Base-by-base conservation (phyloP, 2,329 filamentous ascomycete species). In the Talaromyces sp. region DNA sequence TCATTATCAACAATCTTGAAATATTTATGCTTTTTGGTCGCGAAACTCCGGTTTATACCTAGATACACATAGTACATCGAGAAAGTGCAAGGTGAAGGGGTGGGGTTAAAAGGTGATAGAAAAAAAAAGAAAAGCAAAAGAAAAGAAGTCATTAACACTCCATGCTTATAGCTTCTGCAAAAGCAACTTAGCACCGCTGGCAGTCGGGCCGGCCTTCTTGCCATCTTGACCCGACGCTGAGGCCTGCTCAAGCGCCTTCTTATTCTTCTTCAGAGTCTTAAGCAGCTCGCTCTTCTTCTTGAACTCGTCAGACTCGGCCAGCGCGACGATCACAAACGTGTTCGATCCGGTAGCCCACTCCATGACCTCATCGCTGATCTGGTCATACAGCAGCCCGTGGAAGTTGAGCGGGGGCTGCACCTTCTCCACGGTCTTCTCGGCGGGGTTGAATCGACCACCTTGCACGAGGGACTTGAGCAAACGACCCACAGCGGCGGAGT, bases 381-480 rank as follows among this genome's bases (percentile, higher is more conserved):
- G 78, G 5, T 87, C 85, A 70, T 93, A 97, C n/a, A 99, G 80
- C 44, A 88, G 77, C 59, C 88, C 82, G 55, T 90, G 86, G 70
- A 99, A 99, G 45, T 86, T 82, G 51, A 97, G 80, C 7, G 89
- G 82, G 14, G 91, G 91, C 44, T 91, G 85, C 2, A 88, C 81
- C 19, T 85, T 83, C 65, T 88, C 82, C 40, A 94, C 75, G 51
- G 81, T 85, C 73, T 91, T 91, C 2, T 84, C 81, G 39, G 81
- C 81, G 55, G 85, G 84, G 73, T 97, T 91, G 69, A 89, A 99
- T 52, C 86, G 86, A 22, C 95, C 94, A 37, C 94, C 94, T 49
- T 91, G 87, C 20, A 97, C 91, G 7, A 99, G 82, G 0, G 88
- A 88, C 77, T 96, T 97, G 65, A 97, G 82, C 86, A 97, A 88